A percentile compares a stretch with the other conserved stretches of the same genome.
Conservation (phyloP, 345 rosid species). For the Pseudoturritis turrita region DNA sequence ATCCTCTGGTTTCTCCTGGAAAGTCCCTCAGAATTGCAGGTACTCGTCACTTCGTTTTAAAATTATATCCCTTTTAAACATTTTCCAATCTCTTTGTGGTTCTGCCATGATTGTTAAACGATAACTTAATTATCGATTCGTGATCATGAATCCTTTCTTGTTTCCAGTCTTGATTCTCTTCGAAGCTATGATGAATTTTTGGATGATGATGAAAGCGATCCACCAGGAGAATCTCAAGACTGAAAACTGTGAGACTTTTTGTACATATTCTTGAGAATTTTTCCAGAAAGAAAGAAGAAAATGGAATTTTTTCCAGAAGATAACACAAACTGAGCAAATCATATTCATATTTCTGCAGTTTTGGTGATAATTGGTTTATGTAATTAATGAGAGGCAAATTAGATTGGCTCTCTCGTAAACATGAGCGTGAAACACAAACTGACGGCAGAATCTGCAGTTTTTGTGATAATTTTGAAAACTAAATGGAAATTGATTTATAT, state of each 20-base stretch:
- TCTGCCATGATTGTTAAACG: background rate
- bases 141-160: background rate
- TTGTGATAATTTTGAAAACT: background rate
- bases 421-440: background rate
- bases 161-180: conserved; percentile 45
- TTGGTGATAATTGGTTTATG: background rate
- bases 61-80: conserved; percentile 3
- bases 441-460: background rate
- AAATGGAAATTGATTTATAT: background rate
- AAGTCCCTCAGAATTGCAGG: conserved; percentile 87
- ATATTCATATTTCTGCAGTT: too few species aligned
- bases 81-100: background rate
- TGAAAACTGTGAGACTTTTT: background rate
- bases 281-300: background rate
- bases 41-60: conserved; percentile 47
- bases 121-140: background rate
- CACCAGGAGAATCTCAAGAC: conserved; percentile 21
- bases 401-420: too few species aligned
- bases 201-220: conserved; percentile 11
- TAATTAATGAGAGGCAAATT: background rate
- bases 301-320: background rate
- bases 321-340: background rate
- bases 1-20: conserved; percentile 48
- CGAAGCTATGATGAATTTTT: conserved; percentile 24
- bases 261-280: background rate